These are phyloP conservation scores for Handroanthus guayacan DNA, from an alignment of 257 asterid genomes.

Conservation along the genomic window DNA sequence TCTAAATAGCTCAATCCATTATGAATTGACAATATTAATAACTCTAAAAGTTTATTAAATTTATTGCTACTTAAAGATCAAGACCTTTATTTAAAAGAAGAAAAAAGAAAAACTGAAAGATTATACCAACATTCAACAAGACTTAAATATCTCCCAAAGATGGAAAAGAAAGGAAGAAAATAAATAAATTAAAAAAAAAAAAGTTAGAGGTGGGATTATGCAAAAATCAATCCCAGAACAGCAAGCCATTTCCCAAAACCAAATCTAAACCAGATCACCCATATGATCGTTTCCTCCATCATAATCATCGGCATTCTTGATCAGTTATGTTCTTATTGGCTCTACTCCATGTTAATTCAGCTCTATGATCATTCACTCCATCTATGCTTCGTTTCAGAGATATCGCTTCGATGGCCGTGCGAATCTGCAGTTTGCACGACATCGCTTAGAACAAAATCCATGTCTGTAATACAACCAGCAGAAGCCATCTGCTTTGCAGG, in stretches of 20 bases:
- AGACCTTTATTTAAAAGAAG: background rate
- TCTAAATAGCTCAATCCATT: too few species aligned
- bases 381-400: constrained; percentile 33
- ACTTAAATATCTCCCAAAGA: background rate
- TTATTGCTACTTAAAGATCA: too few species aligned
- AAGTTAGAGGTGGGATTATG: background rate
- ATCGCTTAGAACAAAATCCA: constrained; percentile 49
- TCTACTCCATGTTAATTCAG: constrained; percentile 2
- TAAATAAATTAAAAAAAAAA: background rate
- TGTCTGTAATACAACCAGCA: constrained; percentile 38
- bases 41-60: too few species aligned
- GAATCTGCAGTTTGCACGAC: constrained; percentile 37
- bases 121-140: background rate
- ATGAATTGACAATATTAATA: too few species aligned
- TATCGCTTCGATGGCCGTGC: constrained; percentile 26
- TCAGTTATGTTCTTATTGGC: background rate
- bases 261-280: background rate
- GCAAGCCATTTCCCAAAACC: background rate
- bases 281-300: background rate
- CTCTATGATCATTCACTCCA: background rate
- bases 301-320: constrained; percentile 5
- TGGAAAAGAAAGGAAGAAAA: background rate
- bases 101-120: background rate
- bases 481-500: constrained; percentile 34
- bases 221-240: constrained; percentile 19